Conservation (phyloP, 2,329 filamentous ascomycete genomes). For the Huntiella bhutanensis region DNA sequence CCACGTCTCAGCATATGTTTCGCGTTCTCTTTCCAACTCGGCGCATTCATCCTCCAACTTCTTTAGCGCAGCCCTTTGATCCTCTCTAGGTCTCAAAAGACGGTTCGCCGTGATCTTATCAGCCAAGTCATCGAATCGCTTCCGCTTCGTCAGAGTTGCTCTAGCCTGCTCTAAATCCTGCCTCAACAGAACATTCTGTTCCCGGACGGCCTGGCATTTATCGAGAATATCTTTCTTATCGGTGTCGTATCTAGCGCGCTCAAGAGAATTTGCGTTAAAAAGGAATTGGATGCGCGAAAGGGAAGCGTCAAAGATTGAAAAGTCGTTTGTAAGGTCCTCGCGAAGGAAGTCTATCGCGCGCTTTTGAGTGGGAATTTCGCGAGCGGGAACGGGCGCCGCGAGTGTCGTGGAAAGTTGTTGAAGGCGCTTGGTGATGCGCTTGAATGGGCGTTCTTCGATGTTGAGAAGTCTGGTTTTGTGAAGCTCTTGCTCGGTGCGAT, state of each 20-base stretch:
- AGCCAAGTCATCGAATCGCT: constrained; percentile 72
- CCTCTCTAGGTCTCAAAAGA: constrained; percentile 63
- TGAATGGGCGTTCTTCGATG: constrained; percentile 84
- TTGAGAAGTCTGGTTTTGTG: constrained; percentile 75
- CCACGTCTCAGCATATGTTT: constrained; percentile 68
- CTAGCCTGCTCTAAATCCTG: constrained; percentile 60
- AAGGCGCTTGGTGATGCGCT: constrained; percentile 68
- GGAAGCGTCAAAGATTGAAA: constrained; percentile 70
- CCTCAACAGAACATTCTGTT: constrained; percentile 53
- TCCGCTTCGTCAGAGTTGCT: constrained; percentile 56
- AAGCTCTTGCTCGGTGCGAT: constrained; percentile 61
- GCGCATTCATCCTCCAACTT: constrained; percentile 79
- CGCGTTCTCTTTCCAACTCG: constrained; percentile 69
- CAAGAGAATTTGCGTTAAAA: constrained; percentile 59
- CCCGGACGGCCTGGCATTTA: constrained; percentile 59
- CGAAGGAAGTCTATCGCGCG: constrained; percentile 49
- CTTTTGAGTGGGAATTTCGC: constrained; percentile 11
- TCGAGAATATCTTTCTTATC: constrained; percentile 64
- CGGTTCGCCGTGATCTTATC: constrained; percentile 72
- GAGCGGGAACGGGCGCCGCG: constrained; percentile 47
- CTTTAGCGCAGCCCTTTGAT: constrained; percentile 56
- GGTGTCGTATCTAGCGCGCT: constrained; percentile 64
- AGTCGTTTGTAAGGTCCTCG: constrained; percentile 73
- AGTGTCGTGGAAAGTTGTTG: constrained; percentile 27
- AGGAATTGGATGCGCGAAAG: constrained; percentile 80